Base-by-base conservation (phyloP, 2,329 filamentous ascomycete species). In the Penicillium sp. region DNA sequence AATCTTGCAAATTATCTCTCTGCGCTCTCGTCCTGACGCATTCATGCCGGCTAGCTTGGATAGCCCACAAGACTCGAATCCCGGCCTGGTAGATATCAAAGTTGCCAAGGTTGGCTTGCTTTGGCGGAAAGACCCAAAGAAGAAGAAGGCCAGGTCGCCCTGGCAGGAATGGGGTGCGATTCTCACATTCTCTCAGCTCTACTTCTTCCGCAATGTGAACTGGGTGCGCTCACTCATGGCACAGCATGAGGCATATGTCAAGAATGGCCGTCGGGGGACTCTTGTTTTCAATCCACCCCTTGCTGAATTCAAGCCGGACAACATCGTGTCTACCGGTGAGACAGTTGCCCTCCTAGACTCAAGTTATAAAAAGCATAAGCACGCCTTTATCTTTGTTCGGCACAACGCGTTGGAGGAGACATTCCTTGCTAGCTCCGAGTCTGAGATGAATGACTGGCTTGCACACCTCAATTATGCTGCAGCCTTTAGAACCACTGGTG, bases 141-240 rank as follows among this genome's bases (percentile, higher is more conserved):
- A 93, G 77, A 93, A 94, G 77, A 96, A 96, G 75, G 89, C 92
- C 0, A 85, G 93, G 43, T 97, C 93, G 12, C 93, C 94, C 1
- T 99, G 94, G 94, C 93, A 97, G 71, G 94, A 99, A 81, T 99
- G 94, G 94, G 94, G 94, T 52, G 94, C 92, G 25, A 89, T 99
- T 58, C 82, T 99, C 31, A 99, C 94, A 0, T 91, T 93, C n/a
- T 96, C 94, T 6, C 93, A 97, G 70, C 83, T 99, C 8, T 99
- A 97, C 74, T 91, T 99, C 74, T 99, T 97, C 79, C 88, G 91
- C 57, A 97, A 97, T 71, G 89, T 91, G 6, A 82, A 87, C 21
- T 99, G 94, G 93, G 87, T 96, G 35, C 97, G 96, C 75, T 89
- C 84, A 58, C 77, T 99, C 62, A 92, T 97, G 79, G 85, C 90